These are phyloP conservation scores for Paxillus rubicundulus DNA, from an alignment of 768 basidiomycete species.

Conservation along the genomic window DNA sequence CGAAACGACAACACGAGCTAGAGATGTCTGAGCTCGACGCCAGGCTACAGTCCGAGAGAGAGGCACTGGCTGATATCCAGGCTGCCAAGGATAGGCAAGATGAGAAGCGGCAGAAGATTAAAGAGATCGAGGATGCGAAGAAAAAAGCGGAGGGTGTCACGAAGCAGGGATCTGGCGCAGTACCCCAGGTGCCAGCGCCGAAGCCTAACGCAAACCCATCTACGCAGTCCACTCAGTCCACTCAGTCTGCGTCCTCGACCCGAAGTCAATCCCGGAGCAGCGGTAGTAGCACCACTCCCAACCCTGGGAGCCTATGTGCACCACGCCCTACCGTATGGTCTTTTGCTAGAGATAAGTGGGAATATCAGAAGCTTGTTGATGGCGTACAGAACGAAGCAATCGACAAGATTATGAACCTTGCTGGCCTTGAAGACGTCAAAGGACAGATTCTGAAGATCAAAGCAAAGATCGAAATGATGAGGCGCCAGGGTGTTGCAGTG, in stretches of 20 bases:
- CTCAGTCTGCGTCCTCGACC: background rate
- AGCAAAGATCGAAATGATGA: conserved; percentile 47
- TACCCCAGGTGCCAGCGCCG: background rate
- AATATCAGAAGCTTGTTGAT: conserved; percentile 51
- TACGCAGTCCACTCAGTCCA: background rate
- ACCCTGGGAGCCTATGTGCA: conserved; percentile 2
- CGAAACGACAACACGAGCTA: conserved; percentile 41
- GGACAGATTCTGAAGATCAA: conserved; percentile 53
- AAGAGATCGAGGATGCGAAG: conserved; percentile 40
- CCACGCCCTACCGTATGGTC: conserved; percentile 18
- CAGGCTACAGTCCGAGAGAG: conserved; percentile 33
- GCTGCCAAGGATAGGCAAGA: conserved; percentile 34
- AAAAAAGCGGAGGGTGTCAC: conserved; percentile 1
- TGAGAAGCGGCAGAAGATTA: conserved; percentile 40
- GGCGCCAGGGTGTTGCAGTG: conserved; percentile 48
- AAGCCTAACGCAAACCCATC: background rate
- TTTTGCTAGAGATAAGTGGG: conserved; percentile 45
- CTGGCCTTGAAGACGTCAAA: conserved; percentile 65
- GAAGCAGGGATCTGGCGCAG: conserved; percentile 1
- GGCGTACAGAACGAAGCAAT: conserved; percentile 50
- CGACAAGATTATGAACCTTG: conserved; percentile 64
- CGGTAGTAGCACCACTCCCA: background rate
- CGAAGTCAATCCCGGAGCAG: conserved; percentile 3
- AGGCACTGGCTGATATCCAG: conserved; percentile 32
- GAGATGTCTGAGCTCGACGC: conserved; percentile 42